A percentile compares a stretch with the other conserved stretches of the same genome.
Evolutionary conservation across 257 asterid species (phyloP).

Genomic region (Perilla frutescens): DNA sequence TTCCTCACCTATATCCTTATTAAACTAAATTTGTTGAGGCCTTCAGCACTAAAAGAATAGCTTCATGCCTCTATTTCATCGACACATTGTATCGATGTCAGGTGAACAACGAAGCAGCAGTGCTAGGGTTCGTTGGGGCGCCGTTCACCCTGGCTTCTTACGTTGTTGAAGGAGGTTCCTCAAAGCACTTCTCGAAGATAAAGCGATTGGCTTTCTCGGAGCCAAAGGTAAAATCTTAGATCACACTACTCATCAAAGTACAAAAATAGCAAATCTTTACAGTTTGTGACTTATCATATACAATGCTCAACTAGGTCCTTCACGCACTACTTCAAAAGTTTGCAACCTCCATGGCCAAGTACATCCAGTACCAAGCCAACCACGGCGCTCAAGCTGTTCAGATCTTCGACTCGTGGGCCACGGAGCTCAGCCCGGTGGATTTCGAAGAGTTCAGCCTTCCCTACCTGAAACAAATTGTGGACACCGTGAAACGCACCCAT

Average conservation of each 20-base stretch:
- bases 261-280: not conserved
- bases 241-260: not conserved
- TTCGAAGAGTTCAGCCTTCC: constrained; percentile 97
- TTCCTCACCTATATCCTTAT: constrained; percentile 9
- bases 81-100: constrained; percentile 37
- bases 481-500: constrained; percentile 76
- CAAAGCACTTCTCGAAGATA: constrained; percentile 92
- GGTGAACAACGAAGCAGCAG: constrained; percentile 98
- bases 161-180: constrained; percentile 97
- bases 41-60: not conserved
- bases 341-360: constrained; percentile 92
- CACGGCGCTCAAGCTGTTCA: constrained; percentile 99
- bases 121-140: constrained; percentile 97
- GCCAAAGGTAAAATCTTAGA: constrained; percentile 70
- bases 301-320: constrained; percentile 57
- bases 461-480: constrained; percentile 80
- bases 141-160: constrained; percentile 98
- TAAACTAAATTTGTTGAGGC: not conserved
- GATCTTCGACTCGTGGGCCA: constrained; percentile 99
- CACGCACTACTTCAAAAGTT: constrained; percentile 88
- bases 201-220: constrained; percentile 90
- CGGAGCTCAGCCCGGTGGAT: constrained; percentile 94
- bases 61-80: not conserved
- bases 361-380: constrained; percentile 92
- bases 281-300: not conserved